These are phyloP conservation scores for Eutypella sp. DNA, from an alignment of 2,329 filamentous ascomycete species.

Conservation along the genomic window DNA sequence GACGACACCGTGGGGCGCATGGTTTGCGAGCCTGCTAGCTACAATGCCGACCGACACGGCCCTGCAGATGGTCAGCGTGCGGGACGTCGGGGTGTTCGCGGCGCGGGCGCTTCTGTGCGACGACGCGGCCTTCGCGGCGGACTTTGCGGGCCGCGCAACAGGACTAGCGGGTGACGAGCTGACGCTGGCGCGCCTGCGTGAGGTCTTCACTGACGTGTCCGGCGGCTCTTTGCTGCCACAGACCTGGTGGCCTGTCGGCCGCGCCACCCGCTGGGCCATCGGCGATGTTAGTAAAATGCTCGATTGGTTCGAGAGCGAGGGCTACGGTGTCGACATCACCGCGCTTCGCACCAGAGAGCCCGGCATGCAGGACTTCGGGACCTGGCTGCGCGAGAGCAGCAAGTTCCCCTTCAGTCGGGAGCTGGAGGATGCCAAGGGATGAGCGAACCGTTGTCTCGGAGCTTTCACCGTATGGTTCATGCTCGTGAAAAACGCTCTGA, in stretches of 20 bases:
- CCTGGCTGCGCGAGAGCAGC: constrained; percentile 33
- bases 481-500: too few species aligned
- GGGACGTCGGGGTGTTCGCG: constrained; percentile 34
- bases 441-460: too few species aligned
- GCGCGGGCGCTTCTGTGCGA: constrained; percentile 26
- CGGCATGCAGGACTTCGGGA: constrained; percentile 29
- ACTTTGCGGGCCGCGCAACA: constrained; percentile 28
- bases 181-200: constrained; percentile 27
- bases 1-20: constrained; percentile 23
- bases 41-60: constrained; percentile 21
- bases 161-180: constrained; percentile 30
- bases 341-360: constrained; percentile 24
- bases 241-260: constrained; percentile 26
- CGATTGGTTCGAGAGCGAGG: constrained; percentile 31
- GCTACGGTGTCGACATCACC: constrained; percentile 35
- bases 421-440: too few species aligned
- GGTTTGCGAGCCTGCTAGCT: constrained; percentile 29
- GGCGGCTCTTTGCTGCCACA: constrained; percentile 25
- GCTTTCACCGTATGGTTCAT: too few species aligned
- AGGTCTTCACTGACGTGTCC: constrained; percentile 20
- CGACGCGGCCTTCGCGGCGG: background rate
- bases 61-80: constrained; percentile 33
- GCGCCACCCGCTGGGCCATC: constrained; percentile 22
- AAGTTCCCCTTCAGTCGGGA: constrained; percentile 6
- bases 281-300: constrained; percentile 32